These are phyloP conservation scores for Isoetes taiwanensis DNA, from an alignment of 75 land plant genomes.

Conservation along the genomic window DNA sequence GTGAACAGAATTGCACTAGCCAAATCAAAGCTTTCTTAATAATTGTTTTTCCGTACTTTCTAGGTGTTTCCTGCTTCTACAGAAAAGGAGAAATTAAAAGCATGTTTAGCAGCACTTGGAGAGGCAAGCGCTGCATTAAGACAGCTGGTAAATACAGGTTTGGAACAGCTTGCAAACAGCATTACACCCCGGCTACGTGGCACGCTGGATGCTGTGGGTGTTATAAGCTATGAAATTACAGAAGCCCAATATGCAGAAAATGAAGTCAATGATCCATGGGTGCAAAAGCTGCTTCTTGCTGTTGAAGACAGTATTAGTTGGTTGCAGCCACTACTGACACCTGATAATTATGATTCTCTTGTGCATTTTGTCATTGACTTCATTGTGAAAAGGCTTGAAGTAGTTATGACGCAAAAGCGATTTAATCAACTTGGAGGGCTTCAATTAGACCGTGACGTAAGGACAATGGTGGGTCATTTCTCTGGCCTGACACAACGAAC, in stretches of 20 bases:
- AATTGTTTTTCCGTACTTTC: background rate
- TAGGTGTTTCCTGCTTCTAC: slow-evolving; percentile 75
- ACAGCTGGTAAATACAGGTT: slow-evolving; percentile 46
- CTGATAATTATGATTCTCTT: slow-evolving; percentile 70
- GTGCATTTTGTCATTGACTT: slow-evolving; percentile 75
- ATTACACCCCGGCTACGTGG: slow-evolving; percentile 72
- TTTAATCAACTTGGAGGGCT: slow-evolving; percentile 92
- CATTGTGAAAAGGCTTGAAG: slow-evolving; percentile 76
- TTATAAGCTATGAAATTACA: slow-evolving; percentile 75
- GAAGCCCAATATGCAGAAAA: slow-evolving; percentile 85
- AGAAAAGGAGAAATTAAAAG: slow-evolving; percentile 74
- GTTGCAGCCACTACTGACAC: slow-evolving; percentile 82
- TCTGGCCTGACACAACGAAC: slow-evolving; percentile 82
- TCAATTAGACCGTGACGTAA: slow-evolving; percentile 82
- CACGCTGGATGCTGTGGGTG: slow-evolving; percentile 58
- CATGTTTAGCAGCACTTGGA: slow-evolving; percentile 61
- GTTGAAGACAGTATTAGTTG: slow-evolving; percentile 66
- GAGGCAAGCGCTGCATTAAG: slow-evolving; percentile 65
- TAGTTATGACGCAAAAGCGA: slow-evolving; percentile 78
- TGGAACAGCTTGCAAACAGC: slow-evolving; percentile 66
- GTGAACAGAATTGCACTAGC: no score
- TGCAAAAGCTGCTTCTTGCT: slow-evolving; percentile 82
- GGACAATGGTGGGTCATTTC: slow-evolving; percentile 79
- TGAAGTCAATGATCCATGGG: slow-evolving; percentile 91
- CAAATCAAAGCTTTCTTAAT: no score